Evolutionary conservation across 768 basidiomycete species (phyloP).

Genomic region (Sarcomyxa edulis): DNA sequence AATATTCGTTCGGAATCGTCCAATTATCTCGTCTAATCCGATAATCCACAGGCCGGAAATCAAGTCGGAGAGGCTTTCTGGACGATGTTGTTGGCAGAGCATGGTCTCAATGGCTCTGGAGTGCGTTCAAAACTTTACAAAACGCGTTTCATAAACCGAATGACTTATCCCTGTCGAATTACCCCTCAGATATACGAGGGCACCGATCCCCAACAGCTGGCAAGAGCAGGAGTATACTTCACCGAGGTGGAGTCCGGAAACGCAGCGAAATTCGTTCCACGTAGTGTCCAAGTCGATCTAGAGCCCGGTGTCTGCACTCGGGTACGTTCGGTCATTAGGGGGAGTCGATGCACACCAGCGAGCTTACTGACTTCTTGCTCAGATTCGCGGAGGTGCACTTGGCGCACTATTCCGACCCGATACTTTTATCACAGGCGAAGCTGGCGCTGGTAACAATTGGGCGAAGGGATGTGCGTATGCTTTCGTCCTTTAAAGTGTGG

Average conservation of each 20-base stretch:
- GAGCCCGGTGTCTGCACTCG: slow-evolving; percentile 83
- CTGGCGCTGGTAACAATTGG: slow-evolving; percentile 89
- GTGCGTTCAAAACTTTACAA: slow-evolving; percentile 32
- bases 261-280: slow-evolving; percentile 76
- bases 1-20: slow-evolving; percentile 15
- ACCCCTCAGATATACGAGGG: slow-evolving; percentile 74
- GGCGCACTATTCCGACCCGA: slow-evolving; percentile 84
- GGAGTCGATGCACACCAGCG: no score
- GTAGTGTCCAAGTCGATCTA: slow-evolving; percentile 87
- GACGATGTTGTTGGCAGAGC: slow-evolving; percentile 82
- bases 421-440: slow-evolving; percentile 64
- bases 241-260: slow-evolving; percentile 53
- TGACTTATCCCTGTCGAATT: no score
- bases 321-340: no score
- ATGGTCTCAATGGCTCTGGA: slow-evolving; percentile 71
- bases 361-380: slow-evolving; percentile 1
- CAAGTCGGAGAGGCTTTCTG: slow-evolving; percentile 86
- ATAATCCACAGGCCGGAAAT: slow-evolving; percentile 52
- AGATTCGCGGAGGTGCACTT: slow-evolving; percentile 66
- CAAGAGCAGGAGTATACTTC: slow-evolving; percentile 79
- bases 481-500: slow-evolving; percentile 1
- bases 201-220: slow-evolving; percentile 68
- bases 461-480: slow-evolving; percentile 80
- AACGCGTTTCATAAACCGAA: no score
- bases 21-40: slow-evolving; percentile 7